phyloP scores from a whole-genome alignment of 2,329 filamentous ascomycete species.

The Thyridium curvatum region DNA sequence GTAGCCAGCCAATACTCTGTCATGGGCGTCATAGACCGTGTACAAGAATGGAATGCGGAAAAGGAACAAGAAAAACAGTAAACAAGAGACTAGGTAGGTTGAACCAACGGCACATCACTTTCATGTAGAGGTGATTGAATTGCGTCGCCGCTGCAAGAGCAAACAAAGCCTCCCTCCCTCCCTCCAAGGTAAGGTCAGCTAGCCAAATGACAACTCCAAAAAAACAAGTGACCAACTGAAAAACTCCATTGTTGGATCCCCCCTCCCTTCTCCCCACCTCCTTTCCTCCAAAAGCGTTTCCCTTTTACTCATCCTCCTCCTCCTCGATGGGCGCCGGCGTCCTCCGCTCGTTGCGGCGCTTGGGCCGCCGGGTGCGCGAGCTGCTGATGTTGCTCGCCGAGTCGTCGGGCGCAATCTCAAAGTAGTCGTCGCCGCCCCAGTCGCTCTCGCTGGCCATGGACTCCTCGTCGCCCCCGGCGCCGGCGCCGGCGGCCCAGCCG shows the following conservation, averaged over 20 bases:
- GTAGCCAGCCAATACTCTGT: too few relatives aligned
- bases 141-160: too few relatives aligned
- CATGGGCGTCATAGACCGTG: too few relatives aligned
- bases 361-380: slow-evolving; percentile 59
- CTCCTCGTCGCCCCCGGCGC: slow-evolving; percentile 27
- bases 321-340: slow-evolving; percentile 70
- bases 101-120: too few relatives aligned
- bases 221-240: background rate
- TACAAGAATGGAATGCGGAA: too few relatives aligned
- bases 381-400: slow-evolving; percentile 76
- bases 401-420: slow-evolving; percentile 68
- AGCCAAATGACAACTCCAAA: background rate
- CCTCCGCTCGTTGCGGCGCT: slow-evolving; percentile 60
- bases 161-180: too few relatives aligned
- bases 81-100: too few relatives aligned
- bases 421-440: slow-evolving; percentile 48
- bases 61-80: too few relatives aligned
- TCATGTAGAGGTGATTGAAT: too few relatives aligned
- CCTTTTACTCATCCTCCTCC: slow-evolving; percentile 44
- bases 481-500: slow-evolving; percentile 31
- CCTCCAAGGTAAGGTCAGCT: too few relatives aligned
- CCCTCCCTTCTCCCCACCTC: too few relatives aligned
- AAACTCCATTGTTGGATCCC: too few relatives aligned
- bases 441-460: slow-evolving; percentile 48
- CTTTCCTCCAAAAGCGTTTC: background rate